phyloP scores from a whole-genome alignment of 1,284 basidiomycete genomes.

The Singerocomus inundabilis region DNA sequence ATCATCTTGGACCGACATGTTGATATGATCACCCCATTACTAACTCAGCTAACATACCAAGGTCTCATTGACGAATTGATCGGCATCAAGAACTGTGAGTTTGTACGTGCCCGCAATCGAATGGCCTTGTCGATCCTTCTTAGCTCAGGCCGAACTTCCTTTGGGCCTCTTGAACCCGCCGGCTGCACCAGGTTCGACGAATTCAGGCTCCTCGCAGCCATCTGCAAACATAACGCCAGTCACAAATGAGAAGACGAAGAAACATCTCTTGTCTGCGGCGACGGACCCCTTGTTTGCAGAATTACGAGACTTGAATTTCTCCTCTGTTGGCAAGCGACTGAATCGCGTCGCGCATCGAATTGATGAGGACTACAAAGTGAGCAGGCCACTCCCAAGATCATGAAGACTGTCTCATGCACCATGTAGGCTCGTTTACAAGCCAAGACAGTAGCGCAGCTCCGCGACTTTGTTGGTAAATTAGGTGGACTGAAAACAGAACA shows the following conservation, averaged over 20 bases:
- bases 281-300: conserved; percentile 86
- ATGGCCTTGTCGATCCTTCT: conserved; percentile 6
- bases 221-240: conserved; percentile 49
- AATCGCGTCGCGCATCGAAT: conserved; percentile 82
- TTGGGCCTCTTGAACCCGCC: conserved; percentile 67
- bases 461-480: conserved; percentile 93
- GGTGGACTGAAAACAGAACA: conserved; percentile 92
- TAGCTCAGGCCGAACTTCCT: conserved; percentile 91
- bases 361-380: conserved; percentile 89
- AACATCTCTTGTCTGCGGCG: conserved; percentile 74
- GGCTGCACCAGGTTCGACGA: conserved; percentile 39
- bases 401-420: conserved; percentile 23
- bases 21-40: conserved; percentile 95
- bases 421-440: conserved; percentile 68
- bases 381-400: conserved; percentile 3
- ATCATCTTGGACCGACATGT: conserved; percentile 88
- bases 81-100: conserved; percentile 84
- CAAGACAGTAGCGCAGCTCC: conserved; percentile 90
- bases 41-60: conserved; percentile 96
- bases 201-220: conserved; percentile 39
- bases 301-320: conserved; percentile 91
- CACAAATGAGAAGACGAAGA: conserved; percentile 80
- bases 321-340: conserved; percentile 83
- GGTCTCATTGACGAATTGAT: conserved; percentile 95
- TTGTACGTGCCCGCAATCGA: background rate